Base-by-base conservation (phyloP, 2,329 filamentous ascomycete species). In the Ophiostoma populinum region DNA sequence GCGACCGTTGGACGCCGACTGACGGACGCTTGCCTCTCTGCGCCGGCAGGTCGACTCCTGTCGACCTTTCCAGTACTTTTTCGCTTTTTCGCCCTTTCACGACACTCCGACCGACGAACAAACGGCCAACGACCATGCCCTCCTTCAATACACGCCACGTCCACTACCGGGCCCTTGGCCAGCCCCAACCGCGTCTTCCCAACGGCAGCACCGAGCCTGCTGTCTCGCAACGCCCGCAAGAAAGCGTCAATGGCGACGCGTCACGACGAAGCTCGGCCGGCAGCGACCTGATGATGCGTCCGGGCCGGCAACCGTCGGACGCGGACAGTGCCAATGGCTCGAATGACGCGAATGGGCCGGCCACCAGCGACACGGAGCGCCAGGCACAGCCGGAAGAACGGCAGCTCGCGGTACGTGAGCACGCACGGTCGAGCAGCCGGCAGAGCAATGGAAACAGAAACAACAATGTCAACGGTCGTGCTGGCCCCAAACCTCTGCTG, bases 401-500 rank as follows among this genome's bases (percentile, higher is more conserved):
- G 31, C 54, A 51, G 40, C 45, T 37, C 24, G 49, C 28, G 29
- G 18, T 48, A 35, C 56, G 58, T 25, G 55, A 37, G 7, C 26
- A 37, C 33, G 32, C 16, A 28, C 24, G 27, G 51, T 53, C 17
- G 49, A 51, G 10, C 51, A 56, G 31, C 54, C 50, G 40, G 45
- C 12, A 34, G 18, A 38, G 37, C n/a, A n/a, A n/a, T n/a, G n/a
- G n/a, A n/a, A n/a, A n/a, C 35, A 21, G 21, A 6, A 32, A 34
- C 17, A 37, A 25, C 31, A 36, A 34, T 12, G 31, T n/a, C 28
- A 36, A 30, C 12, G 33, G 15, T 7, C 41, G 40, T 3, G 4
- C 34, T 4, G 13, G 32, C 0, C 12, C 59, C 5, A 70, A 70
- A 45, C 65, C 66, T 18, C 55, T 56, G n/a, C 55, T 74, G 13